Conservation (phyloP, 768 basidiomycete species). For the Termitomyces sp. region DNA sequence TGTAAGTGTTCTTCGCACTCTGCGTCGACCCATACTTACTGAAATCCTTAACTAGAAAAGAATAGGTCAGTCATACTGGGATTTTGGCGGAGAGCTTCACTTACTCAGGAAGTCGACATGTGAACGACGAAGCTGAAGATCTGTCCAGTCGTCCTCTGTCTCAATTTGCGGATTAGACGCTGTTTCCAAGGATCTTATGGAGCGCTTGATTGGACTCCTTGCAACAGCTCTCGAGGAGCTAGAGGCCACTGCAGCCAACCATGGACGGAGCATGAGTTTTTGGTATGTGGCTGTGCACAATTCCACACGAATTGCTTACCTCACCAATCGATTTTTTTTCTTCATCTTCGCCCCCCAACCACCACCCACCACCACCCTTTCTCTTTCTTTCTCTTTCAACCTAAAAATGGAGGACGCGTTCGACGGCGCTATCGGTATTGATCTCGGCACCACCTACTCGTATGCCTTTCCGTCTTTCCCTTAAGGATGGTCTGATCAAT, state of each 20-base stretch:
- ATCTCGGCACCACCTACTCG: constrained; percentile 98
- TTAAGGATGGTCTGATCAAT: constrained; percentile 7
- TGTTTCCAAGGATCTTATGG: constrained; percentile 22
- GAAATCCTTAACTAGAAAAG: constrained; percentile 50
- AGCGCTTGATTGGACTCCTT: constrained; percentile 8
- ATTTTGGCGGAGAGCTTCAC: constrained; percentile 11
- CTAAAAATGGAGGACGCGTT: constrained; percentile 82
- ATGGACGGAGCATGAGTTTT: constrained; percentile 33
- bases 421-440: constrained; percentile 96
- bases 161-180: constrained; percentile 24
- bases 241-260: constrained; percentile 26
- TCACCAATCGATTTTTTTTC: constrained; percentile 48
- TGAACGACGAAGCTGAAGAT: constrained; percentile 54
- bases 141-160: constrained; percentile 58
- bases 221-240: constrained; percentile 18
- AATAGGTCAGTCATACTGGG: constrained; percentile 1
- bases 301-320: constrained; percentile 43
- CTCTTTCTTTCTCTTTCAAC: constrained; percentile 22
- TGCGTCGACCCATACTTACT: constrained; percentile 74
- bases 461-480: constrained; percentile 27
- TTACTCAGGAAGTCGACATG: constrained; percentile 52
- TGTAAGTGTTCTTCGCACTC: constrained; percentile 59
- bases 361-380: constrained; percentile 27
- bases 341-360: constrained; percentile 30
- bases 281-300: constrained; percentile 39